Evolutionary conservation across 352 stramenopile genomes (phyloP).

Genomic region (Phytophthora kernoviae): DNA sequence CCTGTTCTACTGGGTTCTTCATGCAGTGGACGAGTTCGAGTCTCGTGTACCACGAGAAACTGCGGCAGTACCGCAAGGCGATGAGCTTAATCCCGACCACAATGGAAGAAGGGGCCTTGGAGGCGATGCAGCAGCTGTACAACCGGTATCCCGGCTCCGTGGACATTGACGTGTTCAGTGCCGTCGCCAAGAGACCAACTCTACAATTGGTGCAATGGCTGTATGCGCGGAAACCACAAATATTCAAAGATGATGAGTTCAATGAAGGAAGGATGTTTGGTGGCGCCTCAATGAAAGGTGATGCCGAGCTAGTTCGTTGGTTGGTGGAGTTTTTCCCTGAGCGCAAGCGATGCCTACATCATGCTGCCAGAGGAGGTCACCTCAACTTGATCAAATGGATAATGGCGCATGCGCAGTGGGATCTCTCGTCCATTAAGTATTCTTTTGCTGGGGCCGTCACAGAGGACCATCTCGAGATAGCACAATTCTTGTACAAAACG

Average conservation of each 20-base stretch:
- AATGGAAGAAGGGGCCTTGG: conserved; percentile 6
- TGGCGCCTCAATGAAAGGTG: neutral
- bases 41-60: conserved; percentile 14
- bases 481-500: conserved; percentile 4
- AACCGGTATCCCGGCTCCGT: neutral
- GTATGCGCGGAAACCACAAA: neutral
- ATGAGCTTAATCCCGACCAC: conserved; percentile 6
- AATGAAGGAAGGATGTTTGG: neutral
- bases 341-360: neutral
- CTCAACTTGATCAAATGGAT: conserved; percentile 9
- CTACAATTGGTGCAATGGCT: conserved; percentile 20
- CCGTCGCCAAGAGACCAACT: conserved; percentile 1
- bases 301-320: conserved; percentile 9
- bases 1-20: conserved; percentile 6
- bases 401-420: neutral
- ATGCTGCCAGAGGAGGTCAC: conserved; percentile 2
- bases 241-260: neutral
- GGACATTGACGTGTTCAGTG: neutral
- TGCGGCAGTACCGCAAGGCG: no score
- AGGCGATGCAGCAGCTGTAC: conserved; percentile 11
- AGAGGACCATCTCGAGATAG: neutral
- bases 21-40: conserved; percentile 6
- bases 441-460: conserved; percentile 1
- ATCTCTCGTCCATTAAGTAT: neutral
- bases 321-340: conserved; percentile 10